Base-by-base conservation (phyloP, 2,329 filamentous ascomycete genomes). In the Alternaria sp. region DNA sequence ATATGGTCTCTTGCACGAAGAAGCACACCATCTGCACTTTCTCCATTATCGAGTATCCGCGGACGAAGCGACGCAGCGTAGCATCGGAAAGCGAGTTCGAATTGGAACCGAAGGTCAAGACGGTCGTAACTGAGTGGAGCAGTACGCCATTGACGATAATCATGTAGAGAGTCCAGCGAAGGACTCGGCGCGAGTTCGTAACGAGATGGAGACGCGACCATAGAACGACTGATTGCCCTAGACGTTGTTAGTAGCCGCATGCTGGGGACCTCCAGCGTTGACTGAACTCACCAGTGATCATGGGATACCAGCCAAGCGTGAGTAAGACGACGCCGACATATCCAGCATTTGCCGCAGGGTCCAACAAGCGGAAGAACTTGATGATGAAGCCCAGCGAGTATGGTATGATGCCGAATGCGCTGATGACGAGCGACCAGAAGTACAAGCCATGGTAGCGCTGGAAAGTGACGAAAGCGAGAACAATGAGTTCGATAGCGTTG, bases 181-280 rank as follows among this genome's bases (percentile, higher is more conserved):
- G 79, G 4, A 84, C 74, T 3, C 76, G 75, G 7, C 82, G 79
- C 45, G 87, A 85, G 15, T 83, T 83, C 4, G 88, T 78, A 11
- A 90, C 82, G 2, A 90, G 81, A 70, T 90, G 87, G 0, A 90
- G 81, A 7, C 88, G 83, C 0, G 87, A 90, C 80, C 87, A 90
- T 1, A 90, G 79, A 1, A 90, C 88, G 12, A 89, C 69, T 0
- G 85, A 85, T 72, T 89, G 87, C 0, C 88, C 88, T 2, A 21
- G 12, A 8, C 8, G 28, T 23, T 28, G 50, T 65, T 19, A 68
- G 56, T 44, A 44, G 21, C 32, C 7, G 19, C 21, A 23, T 40
- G 2, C 12, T 54, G 13, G 47, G n/a, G 17, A 5, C 13, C 40
- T 21, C 23, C 13, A 52, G 19, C 32, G 13, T 25, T 17, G 19